Percentiles rank a stretch among this genome's conserved stretches.
Conservation (phyloP, 768 basidiomycete species). For the Auriscalpium vulgare region DNA sequence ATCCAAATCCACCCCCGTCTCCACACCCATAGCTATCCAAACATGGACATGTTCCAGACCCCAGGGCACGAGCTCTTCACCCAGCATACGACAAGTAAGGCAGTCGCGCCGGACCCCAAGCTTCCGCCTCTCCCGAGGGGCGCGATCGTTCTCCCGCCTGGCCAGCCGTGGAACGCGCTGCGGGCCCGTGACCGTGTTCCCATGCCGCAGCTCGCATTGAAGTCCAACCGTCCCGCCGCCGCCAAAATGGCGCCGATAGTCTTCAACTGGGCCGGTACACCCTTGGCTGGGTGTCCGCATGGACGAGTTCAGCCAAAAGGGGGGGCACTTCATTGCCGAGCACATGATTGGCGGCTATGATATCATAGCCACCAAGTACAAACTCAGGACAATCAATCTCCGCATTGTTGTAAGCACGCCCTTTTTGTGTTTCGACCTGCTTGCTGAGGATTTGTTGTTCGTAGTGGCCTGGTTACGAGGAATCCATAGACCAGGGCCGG, state of each 20-base stretch:
- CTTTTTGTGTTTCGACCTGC: neutral
- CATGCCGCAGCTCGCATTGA: neutral
- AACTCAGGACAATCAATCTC: neutral
- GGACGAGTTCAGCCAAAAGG: neutral
- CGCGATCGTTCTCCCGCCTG: too few relatives aligned
- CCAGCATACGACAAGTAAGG: conserved; percentile 7
- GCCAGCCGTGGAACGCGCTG: too few relatives aligned
- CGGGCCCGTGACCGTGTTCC: neutral
- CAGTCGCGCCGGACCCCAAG: neutral
- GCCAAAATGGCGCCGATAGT: neutral
- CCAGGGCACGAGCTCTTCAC: conserved; percentile 8
- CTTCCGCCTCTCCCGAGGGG: neutral
- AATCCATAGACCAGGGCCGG: neutral
- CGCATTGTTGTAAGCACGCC: neutral
- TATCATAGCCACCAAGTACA: neutral
- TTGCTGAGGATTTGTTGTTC: neutral
- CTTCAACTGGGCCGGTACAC: neutral
- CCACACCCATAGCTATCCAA: neutral
- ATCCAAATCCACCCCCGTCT: neutral
- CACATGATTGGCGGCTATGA: neutral
- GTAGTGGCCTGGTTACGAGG: neutral
- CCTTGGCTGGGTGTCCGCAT: neutral
- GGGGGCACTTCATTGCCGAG: neutral
- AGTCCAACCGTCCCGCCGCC: too few relatives aligned
- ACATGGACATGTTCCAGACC: neutral